Evolutionary conservation across 495 filamentous ascomycete species (phyloP).

Genomic region (Neurospora hispaniola): DNA sequence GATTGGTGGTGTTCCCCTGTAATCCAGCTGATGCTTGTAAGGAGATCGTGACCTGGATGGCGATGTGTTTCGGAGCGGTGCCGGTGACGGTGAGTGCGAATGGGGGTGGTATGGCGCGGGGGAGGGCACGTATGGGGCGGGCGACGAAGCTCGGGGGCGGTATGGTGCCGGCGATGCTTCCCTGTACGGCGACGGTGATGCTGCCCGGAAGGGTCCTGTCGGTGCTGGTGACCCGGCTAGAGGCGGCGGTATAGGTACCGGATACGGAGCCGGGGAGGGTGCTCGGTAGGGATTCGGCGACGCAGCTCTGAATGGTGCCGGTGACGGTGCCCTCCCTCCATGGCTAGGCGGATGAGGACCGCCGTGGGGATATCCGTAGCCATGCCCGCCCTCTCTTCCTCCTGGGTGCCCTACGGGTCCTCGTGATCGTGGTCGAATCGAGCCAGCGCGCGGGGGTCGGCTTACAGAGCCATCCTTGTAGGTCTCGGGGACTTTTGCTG

Average conservation of each 20-base stretch:
- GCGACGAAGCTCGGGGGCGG: constrained; percentile 20
- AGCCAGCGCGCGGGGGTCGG: neutral
- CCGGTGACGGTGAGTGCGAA: constrained; percentile 12
- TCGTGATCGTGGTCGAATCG: neutral
- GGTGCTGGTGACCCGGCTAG: constrained; percentile 19
- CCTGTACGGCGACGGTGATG: constrained; percentile 43
- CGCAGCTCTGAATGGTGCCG: constrained; percentile 28
- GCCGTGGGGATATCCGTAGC: neutral
- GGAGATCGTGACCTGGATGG: neutral
- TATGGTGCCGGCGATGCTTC: constrained; percentile 4
- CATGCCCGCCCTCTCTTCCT: neutral
- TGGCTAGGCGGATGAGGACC: constrained; percentile 33
- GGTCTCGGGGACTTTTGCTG: constrained; percentile 40
- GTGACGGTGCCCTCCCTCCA: constrained; percentile 46
- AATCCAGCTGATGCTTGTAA: constrained; percentile 1
- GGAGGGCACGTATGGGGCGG: constrained; percentile 8
- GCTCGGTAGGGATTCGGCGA: constrained; percentile 4
- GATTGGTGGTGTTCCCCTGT: constrained; percentile 6
- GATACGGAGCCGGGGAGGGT: constrained; percentile 24
- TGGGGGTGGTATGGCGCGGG: constrained; percentile 17
- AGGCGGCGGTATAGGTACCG: constrained; percentile 14
- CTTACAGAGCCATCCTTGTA: constrained; percentile 24
- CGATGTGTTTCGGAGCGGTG: neutral
- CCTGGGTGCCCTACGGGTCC: neutral
- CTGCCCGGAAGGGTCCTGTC: constrained; percentile 26